Evolutionary conservation across 1,139 yeast genomes (phyloP).

Genomic region (Geotrichum reessii): DNA sequence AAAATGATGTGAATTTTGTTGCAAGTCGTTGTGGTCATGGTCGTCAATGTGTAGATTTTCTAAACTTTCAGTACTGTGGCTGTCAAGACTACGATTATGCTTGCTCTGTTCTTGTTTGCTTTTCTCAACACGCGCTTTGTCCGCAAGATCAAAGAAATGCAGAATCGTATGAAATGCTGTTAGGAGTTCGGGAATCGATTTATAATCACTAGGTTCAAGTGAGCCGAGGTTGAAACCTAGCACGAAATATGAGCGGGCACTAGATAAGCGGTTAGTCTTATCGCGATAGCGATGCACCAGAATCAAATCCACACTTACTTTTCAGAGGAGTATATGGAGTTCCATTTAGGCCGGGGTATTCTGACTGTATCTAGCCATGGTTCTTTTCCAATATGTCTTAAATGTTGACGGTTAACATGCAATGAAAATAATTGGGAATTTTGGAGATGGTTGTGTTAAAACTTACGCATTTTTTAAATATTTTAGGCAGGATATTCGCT

Average conservation of each 20-base stretch:
- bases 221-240: slow-evolving; percentile 9
- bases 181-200: not conserved
- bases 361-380: slow-evolving; percentile 13
- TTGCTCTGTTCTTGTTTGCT: not conserved
- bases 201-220: not conserved
- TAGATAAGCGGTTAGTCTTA: not conserved
- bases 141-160: slow-evolving; percentile 6
- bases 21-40: not conserved
- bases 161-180: slow-evolving; percentile 4
- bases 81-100: not conserved
- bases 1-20: not conserved
- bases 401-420: not conserved
- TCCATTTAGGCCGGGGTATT: slow-evolving; percentile 7
- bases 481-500: slow-evolving; percentile 10
- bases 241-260: slow-evolving; percentile 10
- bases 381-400: slow-evolving; percentile 14
- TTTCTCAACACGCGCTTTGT: not conserved
- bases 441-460: not conserved
- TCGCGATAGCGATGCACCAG: not conserved
- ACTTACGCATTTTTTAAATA: slow-evolving; percentile 15
- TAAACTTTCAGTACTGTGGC: not conserved
- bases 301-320: slow-evolving; percentile 1
- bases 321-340: slow-evolving; percentile 2
- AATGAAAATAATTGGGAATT: not conserved
- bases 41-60: not conserved